Evolutionary conservation across 1,139 yeast species (phyloP).

Genomic region (Kodamaea suecica): DNA sequence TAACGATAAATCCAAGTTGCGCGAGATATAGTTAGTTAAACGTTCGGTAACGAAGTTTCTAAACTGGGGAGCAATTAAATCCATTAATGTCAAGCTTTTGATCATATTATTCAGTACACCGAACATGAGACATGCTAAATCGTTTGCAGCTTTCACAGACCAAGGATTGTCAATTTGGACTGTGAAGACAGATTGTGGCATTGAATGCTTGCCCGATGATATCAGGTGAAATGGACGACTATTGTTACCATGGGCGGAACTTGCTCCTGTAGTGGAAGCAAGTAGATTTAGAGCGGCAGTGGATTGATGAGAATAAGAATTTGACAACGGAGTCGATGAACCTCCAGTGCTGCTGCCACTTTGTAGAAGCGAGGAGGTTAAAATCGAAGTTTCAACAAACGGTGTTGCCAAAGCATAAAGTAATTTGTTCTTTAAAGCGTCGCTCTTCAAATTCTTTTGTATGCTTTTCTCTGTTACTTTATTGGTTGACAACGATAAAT

Average conservation of each 20-base stretch:
- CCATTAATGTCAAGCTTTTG: constrained; percentile 63
- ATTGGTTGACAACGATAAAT: constrained; percentile 47
- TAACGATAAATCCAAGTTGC: constrained; percentile 15
- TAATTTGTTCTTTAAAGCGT: constrained; percentile 49
- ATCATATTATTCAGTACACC: constrained; percentile 72
- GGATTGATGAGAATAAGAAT: constrained; percentile 20
- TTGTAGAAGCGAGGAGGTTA: constrained; percentile 39
- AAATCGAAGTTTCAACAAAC: constrained; percentile 55
- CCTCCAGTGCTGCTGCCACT: constrained; percentile 4
- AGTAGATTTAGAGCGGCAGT: constrained; percentile 29
- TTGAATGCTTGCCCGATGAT: constrained; percentile 60
- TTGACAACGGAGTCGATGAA: background rate
- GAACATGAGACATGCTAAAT: constrained; percentile 82
- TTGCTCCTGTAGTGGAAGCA: constrained; percentile 8
- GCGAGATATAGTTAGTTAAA: constrained; percentile 33
- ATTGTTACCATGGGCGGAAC: constrained; percentile 12
- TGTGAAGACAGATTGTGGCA: constrained; percentile 83
- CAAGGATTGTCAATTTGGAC: constrained; percentile 76
- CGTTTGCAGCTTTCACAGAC: constrained; percentile 81
- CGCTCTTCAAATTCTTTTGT: constrained; percentile 29
- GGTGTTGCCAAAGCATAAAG: constrained; percentile 74
- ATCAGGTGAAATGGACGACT: constrained; percentile 57
- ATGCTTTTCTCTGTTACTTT: constrained; percentile 15
- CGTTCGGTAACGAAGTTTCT: constrained; percentile 62
- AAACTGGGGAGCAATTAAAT: constrained; percentile 72